phyloP scores from a whole-genome alignment of 2,329 filamentous ascomycete species.

The Aspergillus eucalypticola region DNA sequence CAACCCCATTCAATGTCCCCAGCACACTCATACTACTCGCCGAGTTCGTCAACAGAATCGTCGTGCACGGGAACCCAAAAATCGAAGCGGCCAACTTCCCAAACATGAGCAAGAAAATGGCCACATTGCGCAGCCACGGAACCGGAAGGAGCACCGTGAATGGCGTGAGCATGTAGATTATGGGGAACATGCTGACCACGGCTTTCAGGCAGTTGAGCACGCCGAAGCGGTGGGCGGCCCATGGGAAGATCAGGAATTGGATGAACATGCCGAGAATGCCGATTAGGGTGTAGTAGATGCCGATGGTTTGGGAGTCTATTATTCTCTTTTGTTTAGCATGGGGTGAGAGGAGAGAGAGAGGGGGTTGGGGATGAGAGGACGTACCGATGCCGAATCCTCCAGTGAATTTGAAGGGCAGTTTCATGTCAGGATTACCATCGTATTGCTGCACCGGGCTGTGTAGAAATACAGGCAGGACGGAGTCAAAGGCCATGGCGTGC shows the following conservation, averaged over 20 bases:
- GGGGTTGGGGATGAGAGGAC: background rate
- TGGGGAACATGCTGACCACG: slow-evolving; percentile 67
- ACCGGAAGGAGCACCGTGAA: slow-evolving; percentile 68
- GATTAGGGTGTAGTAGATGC: slow-evolving; percentile 80
- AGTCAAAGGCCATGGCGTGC: slow-evolving; percentile 82
- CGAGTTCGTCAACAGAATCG: slow-evolving; percentile 87
- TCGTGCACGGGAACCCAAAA: slow-evolving; percentile 84
- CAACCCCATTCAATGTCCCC: slow-evolving; percentile 87
- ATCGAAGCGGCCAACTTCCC: slow-evolving; percentile 75
- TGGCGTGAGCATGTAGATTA: slow-evolving; percentile 78
- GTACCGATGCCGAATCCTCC: slow-evolving; percentile 72
- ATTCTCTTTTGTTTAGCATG: background rate
- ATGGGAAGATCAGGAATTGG: slow-evolving; percentile 84
- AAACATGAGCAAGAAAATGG: slow-evolving; percentile 67
- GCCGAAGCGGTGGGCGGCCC: slow-evolving; percentile 70
- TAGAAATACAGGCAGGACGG: slow-evolving; percentile 84
- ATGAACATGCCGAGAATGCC: slow-evolving; percentile 76
- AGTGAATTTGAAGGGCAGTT: slow-evolving; percentile 76
- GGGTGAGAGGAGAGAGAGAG: slow-evolving; percentile 3
- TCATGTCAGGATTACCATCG: slow-evolving; percentile 57
- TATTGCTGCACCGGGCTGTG: slow-evolving; percentile 66
- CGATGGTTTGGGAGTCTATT: slow-evolving; percentile 71
- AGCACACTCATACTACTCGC: slow-evolving; percentile 73
- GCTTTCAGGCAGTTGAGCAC: slow-evolving; percentile 71
- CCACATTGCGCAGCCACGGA: slow-evolving; percentile 54